Percentiles rank a stretch among this genome's conserved stretches.
Conservation (phyloP, 2,329 filamentous ascomycete genomes). For the Neocatenulostroma microsporum region DNA sequence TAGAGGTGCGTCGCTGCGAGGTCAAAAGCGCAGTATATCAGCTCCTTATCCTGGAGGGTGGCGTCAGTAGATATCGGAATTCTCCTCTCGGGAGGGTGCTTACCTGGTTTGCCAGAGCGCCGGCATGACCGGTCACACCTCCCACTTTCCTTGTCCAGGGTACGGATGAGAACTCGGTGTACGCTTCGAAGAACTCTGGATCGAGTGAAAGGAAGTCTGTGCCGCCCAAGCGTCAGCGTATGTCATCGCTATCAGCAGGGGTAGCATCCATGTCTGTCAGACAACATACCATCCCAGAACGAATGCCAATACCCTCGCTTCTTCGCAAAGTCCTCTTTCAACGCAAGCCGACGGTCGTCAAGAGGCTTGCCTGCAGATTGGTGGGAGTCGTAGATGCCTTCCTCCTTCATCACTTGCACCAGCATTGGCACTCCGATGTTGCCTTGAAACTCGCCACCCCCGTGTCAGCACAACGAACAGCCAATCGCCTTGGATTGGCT, state of each 20-base stretch:
- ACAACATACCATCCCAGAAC: conserved; percentile 42
- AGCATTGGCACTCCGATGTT: conserved; percentile 41
- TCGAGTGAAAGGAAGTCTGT: conserved; percentile 37
- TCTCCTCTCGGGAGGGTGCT: not conserved
- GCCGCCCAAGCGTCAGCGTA: too few species aligned
- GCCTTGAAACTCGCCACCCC: too few species aligned
- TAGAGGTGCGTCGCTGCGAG: conserved; percentile 43
- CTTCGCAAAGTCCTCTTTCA: conserved; percentile 39
- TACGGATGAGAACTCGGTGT: conserved; percentile 40
- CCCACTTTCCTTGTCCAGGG: conserved; percentile 24
- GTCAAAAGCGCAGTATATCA: conserved; percentile 45
- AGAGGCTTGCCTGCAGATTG: not conserved
- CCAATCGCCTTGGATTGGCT: too few species aligned
- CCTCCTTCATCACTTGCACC: conserved; percentile 41
- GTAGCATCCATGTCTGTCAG: too few species aligned
- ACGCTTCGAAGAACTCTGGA: conserved; percentile 43
- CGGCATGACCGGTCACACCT: not conserved
- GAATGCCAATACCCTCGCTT: conserved; percentile 43
- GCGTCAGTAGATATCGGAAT: not conserved
- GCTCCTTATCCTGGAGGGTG: conserved; percentile 37
- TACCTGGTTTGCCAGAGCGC: not conserved
- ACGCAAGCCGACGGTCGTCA: conserved; percentile 18
- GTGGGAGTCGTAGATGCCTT: conserved; percentile 19
- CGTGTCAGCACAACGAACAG: too few species aligned
- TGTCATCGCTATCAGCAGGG: too few species aligned